A percentile compares a stretch with the other conserved stretches of the same genome.
These are phyloP conservation scores for Neophaeococcomyces aloes DNA, from an alignment of 2,329 filamentous ascomycete species.

Conservation along the genomic window DNA sequence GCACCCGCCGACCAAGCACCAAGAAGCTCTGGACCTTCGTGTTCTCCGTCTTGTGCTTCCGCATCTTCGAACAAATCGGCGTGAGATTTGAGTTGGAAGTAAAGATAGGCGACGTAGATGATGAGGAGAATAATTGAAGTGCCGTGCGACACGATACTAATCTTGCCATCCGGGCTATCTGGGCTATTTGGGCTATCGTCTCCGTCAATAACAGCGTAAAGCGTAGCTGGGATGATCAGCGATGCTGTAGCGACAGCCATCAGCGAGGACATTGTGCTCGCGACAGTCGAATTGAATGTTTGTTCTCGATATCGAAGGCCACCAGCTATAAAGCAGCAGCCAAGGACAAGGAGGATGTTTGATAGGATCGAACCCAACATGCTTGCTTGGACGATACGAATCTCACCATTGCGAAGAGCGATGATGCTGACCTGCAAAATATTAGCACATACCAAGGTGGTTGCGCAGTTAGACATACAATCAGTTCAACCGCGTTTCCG, in stretches of 20 bases:
- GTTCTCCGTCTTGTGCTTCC: constrained; percentile 25
- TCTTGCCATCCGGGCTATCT: constrained; percentile 39
- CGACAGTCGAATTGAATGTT: constrained; percentile 41
- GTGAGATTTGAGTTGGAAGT: constrained; percentile 69
- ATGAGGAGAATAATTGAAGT: constrained; percentile 64
- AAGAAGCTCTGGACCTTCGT: constrained; percentile 41
- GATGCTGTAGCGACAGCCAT: constrained; percentile 69
- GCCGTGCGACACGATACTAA: constrained; percentile 62
- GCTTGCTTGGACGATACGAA: constrained; percentile 91
- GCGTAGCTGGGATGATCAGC: constrained; percentile 65
- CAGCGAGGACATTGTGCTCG: constrained; percentile 50
- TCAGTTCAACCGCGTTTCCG: constrained; percentile 56
- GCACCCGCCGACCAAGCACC: constrained; percentile 52
- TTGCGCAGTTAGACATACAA: constrained; percentile 61
- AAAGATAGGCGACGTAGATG: constrained; percentile 66
- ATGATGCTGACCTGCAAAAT: constrained; percentile 71
- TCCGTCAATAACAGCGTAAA: constrained; percentile 52
- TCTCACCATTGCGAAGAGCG: constrained; percentile 72
- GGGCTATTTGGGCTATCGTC: too few species aligned
- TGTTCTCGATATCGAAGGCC: constrained; percentile 63
- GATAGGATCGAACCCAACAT: constrained; percentile 95
- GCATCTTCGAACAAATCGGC: constrained; percentile 56
- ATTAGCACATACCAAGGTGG: constrained; percentile 66
- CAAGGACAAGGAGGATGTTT: constrained; percentile 79
- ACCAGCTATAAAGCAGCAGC: constrained; percentile 69